These are phyloP conservation scores for Neostapfia colusana DNA, from an alignment of 176 grass and related monocot genomes.

Conservation along the genomic window DNA sequence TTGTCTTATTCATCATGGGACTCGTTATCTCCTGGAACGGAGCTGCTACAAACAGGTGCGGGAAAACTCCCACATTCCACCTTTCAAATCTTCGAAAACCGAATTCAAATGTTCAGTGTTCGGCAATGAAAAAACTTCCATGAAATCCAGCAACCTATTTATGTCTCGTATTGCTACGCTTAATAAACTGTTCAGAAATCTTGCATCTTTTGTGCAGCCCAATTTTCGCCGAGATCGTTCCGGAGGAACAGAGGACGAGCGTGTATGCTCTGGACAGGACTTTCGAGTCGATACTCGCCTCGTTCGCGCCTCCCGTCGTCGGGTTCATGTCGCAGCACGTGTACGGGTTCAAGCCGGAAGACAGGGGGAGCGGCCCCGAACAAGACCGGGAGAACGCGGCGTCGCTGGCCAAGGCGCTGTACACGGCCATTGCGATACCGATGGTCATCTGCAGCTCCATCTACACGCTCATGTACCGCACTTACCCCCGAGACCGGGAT, in stretches of 20 bases:
- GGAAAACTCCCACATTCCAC: background rate
- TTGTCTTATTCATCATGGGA: slow-evolving; percentile 60
- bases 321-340: slow-evolving; percentile 61
- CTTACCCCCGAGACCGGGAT: slow-evolving; percentile 73
- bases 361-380: slow-evolving; percentile 30
- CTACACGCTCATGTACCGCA: slow-evolving; percentile 67
- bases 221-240: slow-evolving; percentile 89
- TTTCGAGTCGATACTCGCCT: slow-evolving; percentile 73
- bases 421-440: slow-evolving; percentile 57
- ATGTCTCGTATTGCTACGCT: no score
- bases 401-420: slow-evolving; percentile 83
- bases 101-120: background rate
- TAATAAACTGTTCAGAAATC: background rate
- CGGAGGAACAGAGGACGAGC: slow-evolving; percentile 72
- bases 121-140: background rate
- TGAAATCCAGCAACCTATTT: background rate
- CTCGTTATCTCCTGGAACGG: slow-evolving; percentile 60
- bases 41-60: slow-evolving; percentile 55
- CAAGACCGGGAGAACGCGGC: slow-evolving; percentile 67
- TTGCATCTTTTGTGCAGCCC: slow-evolving; percentile 46
- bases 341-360: slow-evolving; percentile 61
- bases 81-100: background rate
- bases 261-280: slow-evolving; percentile 64
- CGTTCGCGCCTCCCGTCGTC: slow-evolving; percentile 71
- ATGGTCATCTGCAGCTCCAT: slow-evolving; percentile 62